phyloP scores from a whole-genome alignment of 1,284 basidiomycete species.

The Veloboletus limbatus region DNA sequence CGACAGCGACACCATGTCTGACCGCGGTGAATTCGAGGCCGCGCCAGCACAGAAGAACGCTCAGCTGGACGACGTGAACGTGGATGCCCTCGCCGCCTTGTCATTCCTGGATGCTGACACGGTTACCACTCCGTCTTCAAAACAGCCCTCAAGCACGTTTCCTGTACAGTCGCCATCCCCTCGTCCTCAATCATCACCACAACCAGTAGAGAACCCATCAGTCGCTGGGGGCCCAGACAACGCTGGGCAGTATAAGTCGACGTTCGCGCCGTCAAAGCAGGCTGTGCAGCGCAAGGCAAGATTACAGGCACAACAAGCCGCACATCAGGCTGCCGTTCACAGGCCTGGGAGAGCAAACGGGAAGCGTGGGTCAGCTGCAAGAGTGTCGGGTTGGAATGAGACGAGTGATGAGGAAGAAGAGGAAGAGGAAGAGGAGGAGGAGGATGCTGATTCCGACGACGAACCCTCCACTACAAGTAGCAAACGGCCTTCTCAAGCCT shows the following conservation, averaged over 20 bases:
- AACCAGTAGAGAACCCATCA: slow-evolving; percentile 12
- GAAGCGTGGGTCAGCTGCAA: slow-evolving; percentile 42
- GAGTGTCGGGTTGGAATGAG: slow-evolving; percentile 62
- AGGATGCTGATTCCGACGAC: slow-evolving; percentile 63
- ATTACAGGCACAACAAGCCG: slow-evolving; percentile 76
- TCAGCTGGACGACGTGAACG: slow-evolving; percentile 48
- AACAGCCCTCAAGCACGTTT: slow-evolving; percentile 15
- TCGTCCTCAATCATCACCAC: slow-evolving; percentile 23
- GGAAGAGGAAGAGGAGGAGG: slow-evolving; percentile 74
- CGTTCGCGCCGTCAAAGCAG: slow-evolving; percentile 80
- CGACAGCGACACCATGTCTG: slow-evolving; percentile 32
- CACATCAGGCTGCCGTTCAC: slow-evolving; percentile 68
- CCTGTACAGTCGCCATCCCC: slow-evolving; percentile 28
- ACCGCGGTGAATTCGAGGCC: slow-evolving; percentile 11
- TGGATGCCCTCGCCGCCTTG: slow-evolving; percentile 74
- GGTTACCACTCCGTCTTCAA: slow-evolving; percentile 15
- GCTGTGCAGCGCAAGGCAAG: slow-evolving; percentile 82
- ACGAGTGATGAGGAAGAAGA: slow-evolving; percentile 76
- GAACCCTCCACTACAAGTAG: slow-evolving; percentile 39
- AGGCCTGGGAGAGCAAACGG: slow-evolving; percentile 71
- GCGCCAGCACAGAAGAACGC: slow-evolving; percentile 12
- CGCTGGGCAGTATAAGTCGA: slow-evolving; percentile 57
- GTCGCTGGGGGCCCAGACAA: slow-evolving; percentile 24
- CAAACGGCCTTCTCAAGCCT: slow-evolving; percentile 29
- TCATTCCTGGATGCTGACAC: slow-evolving; percentile 61